phyloP scores from a whole-genome alignment of 805 yeast species.

The Priceomyces medius region DNA sequence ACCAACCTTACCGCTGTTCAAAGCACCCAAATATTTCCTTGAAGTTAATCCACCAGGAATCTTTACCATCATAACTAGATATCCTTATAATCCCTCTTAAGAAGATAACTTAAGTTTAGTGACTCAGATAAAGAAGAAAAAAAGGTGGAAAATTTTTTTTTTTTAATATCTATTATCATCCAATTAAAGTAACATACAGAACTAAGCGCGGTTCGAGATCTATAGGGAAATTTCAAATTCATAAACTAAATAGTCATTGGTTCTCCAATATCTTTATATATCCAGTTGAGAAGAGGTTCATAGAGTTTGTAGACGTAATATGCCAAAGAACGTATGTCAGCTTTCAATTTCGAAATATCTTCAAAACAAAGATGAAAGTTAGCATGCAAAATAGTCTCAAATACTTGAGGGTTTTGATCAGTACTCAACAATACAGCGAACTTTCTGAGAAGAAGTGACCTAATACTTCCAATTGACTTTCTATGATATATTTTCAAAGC shows the following conservation, averaged over 20 bases:
- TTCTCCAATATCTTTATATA: slow-evolving; percentile 23
- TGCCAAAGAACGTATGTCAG: slow-evolving; percentile 7
- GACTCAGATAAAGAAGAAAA: background rate
- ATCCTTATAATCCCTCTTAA: background rate
- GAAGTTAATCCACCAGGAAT: slow-evolving; percentile 4
- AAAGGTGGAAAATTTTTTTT: slow-evolving; percentile 1
- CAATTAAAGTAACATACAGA: slow-evolving; percentile 20
- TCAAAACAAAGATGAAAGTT: slow-evolving; percentile 5
- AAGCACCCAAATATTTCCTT: slow-evolving; percentile 1
- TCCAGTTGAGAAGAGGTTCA: slow-evolving; percentile 28
- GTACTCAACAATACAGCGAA: slow-evolving; percentile 1
- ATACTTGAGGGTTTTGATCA: background rate
- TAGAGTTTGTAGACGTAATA: slow-evolving; percentile 19
- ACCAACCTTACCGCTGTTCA: background rate
- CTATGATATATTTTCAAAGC: background rate
- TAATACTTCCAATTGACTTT: background rate
- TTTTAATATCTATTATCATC: slow-evolving; percentile 25
- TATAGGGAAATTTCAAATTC: slow-evolving; percentile 7
- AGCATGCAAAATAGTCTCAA: background rate
- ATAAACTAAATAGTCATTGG: slow-evolving; percentile 4
- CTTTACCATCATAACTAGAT: slow-evolving; percentile 3
- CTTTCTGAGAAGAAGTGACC: slow-evolving; percentile 2
- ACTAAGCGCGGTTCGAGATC: slow-evolving; percentile 44
- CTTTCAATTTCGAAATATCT: slow-evolving; percentile 1
- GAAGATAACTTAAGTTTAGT: background rate